These are phyloP conservation scores for Hymenoscyphus occultus DNA, from an alignment of 2,329 filamentous ascomycete species.

Conservation along the genomic window DNA sequence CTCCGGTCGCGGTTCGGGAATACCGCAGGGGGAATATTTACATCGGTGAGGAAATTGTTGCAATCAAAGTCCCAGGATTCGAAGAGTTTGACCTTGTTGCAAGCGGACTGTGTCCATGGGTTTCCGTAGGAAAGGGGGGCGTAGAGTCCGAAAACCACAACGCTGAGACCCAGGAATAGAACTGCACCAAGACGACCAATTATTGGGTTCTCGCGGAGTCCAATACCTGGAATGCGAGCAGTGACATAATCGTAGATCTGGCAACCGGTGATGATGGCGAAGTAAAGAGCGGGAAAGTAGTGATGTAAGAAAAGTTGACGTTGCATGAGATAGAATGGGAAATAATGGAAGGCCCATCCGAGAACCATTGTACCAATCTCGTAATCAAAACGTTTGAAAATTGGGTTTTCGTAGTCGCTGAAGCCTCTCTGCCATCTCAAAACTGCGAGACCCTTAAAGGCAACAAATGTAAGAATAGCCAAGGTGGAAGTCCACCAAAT, in stretches of 20 bases:
- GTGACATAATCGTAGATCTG: conserved; percentile 86
- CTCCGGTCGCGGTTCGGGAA: conserved; percentile 24
- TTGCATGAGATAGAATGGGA: conserved; percentile 97
- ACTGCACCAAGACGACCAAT: conserved; percentile 74
- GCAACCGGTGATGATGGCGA: conserved; percentile 83
- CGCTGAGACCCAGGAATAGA: conserved; percentile 69
- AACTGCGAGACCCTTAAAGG: conserved; percentile 84
- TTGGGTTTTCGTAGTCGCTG: conserved; percentile 76
- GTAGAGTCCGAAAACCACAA: conserved; percentile 78
- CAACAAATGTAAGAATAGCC: conserved; percentile 70
- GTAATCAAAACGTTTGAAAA: conserved; percentile 96
- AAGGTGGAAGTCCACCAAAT: conserved; percentile 90
- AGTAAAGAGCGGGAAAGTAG: conserved; percentile 96
- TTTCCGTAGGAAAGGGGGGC: conserved; percentile 91
- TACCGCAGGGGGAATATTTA: conserved; percentile 55
- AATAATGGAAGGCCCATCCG: conserved; percentile 97
- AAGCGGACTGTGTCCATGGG: conserved; percentile 85
- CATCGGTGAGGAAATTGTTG: conserved; percentile 83
- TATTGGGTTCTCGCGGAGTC: conserved; percentile 65
- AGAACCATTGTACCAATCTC: conserved; percentile 88
- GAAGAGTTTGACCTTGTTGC: conserved; percentile 83
- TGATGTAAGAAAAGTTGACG: conserved; percentile 98
- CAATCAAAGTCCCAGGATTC: conserved; percentile 96
- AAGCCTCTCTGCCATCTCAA: conserved; percentile 93
- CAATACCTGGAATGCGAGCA: conserved; percentile 66